A percentile compares a stretch with the other conserved stretches of the same genome.
These are phyloP conservation scores for Ogataea neopini DNA, from an alignment of 805 yeast species.

Conservation along the genomic window DNA sequence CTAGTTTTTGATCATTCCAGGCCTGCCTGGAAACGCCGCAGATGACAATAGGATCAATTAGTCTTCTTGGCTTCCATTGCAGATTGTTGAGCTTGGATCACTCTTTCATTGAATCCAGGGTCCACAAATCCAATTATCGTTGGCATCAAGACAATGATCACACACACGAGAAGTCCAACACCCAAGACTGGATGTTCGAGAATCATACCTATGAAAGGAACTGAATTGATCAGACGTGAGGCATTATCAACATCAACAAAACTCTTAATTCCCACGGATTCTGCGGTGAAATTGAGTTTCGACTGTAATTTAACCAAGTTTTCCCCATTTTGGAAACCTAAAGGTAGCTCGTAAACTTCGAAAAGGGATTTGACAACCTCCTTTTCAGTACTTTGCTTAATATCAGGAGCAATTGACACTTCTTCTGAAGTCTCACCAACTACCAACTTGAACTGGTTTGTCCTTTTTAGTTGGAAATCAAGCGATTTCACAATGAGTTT, in stretches of 20 bases:
- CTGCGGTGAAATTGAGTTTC: slow-evolving; percentile 16
- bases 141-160: slow-evolving; percentile 24
- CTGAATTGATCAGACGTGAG: slow-evolving; percentile 13
- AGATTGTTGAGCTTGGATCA: slow-evolving; percentile 23
- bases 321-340: slow-evolving; percentile 8
- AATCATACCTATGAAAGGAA: slow-evolving; percentile 24
- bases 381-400: slow-evolving; percentile 12
- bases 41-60: background rate
- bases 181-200: slow-evolving; percentile 23
- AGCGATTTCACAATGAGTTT: slow-evolving; percentile 17
- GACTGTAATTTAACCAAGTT: slow-evolving; percentile 6
- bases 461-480: slow-evolving; percentile 21
- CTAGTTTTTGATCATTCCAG: background rate
- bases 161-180: slow-evolving; percentile 5
- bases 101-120: slow-evolving; percentile 30
- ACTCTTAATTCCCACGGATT: slow-evolving; percentile 15
- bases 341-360: slow-evolving; percentile 13
- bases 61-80: slow-evolving; percentile 5
- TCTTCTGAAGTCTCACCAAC: slow-evolving; percentile 9
- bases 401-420: slow-evolving; percentile 24
- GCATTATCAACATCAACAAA: slow-evolving; percentile 19
- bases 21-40: background rate
- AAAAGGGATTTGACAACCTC: slow-evolving; percentile 9
- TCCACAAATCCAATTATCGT: slow-evolving; percentile 27
- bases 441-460: slow-evolving; percentile 15